Evolutionary conservation across 108 stramenopile species (phyloP), one percentile per base, ranked within the genome.

Genomic region (Stephanodiscus triporus): DNA sequence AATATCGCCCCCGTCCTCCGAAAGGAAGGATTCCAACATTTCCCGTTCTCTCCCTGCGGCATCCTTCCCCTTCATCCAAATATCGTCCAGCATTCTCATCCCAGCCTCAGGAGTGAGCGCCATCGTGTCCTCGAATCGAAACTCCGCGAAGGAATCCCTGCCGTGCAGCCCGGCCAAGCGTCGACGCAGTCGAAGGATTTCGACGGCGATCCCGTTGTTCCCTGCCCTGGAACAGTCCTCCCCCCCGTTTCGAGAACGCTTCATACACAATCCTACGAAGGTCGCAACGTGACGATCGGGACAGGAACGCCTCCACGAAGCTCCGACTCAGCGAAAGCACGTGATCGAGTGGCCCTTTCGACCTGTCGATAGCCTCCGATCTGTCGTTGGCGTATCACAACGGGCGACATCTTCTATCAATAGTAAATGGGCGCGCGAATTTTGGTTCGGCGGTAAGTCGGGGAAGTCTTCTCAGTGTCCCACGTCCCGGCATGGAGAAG

Each of bases 261-360:
- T 87, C 77, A 49, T 66, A 90, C 9, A 84, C 89, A 49, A 73
- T 47, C 65, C 88, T 49, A 13, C 91, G 75, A 62, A 92, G 67
- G 59, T 87, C 87, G 9, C 91, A 68, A 36, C 85, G 68, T 17
- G 76, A 48, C 1, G 77, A 76, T 48, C 74, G 89, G 11, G 85
- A 85, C 2, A 92, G 37, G 51, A 92, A 92, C 1, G 91, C 89
- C 66, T 92, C 91, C 17, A 92, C 89, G 72, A 87, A 70, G 50
- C 82, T 84, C 34, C 91, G 73, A 26, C 84, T 80, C 17, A 90
- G 59, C 5, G 91, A 89, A 47, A 92, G 87, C 65, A 92, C 85
- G 57, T 91, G 84, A 17, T 63, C 84, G 37, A 85, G 80, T 0
- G 58, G 50, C 43, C 56, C 71, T 32, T 83, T 72, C 9, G 79